Evolutionary conservation across 176 grass and related monocot species (phyloP).

Genomic region (Dactylis glomerata): DNA sequence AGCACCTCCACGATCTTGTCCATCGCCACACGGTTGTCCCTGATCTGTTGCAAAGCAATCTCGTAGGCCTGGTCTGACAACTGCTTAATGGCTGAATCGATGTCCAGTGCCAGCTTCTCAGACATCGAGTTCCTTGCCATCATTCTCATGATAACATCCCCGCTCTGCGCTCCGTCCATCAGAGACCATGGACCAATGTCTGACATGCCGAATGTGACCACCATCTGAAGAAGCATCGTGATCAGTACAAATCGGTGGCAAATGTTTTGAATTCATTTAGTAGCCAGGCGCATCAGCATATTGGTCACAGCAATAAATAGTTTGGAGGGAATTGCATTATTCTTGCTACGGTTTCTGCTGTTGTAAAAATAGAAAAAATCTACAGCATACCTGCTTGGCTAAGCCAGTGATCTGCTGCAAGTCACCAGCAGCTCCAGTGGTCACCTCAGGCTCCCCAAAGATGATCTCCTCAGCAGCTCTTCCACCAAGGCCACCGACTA

Average conservation of each 20-base stretch:
- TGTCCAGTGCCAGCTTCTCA: conserved; percentile 90
- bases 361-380: background rate
- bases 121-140: conserved; percentile 99
- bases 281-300: background rate
- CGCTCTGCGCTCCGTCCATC: conserved; percentile 78
- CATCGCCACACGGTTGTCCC: conserved; percentile 83
- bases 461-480: conserved; percentile 92
- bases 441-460: conserved; percentile 98
- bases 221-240: conserved; percentile 63
- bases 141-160: conserved; percentile 93
- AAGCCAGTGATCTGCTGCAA: conserved; percentile 97
- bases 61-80: conserved; percentile 82
- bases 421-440: conserved; percentile 96
- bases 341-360: background rate
- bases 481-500: conserved; percentile 93
- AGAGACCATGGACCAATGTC: conserved; percentile 96
- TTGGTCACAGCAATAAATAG: background rate
- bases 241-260: conserved; percentile 4
- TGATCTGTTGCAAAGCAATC: conserved; percentile 64
- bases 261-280: background rate
- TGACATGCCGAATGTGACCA: conserved; percentile 91
- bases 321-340: background rate
- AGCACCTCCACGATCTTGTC: conserved; percentile 97
- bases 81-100: conserved; percentile 73
- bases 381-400: conserved; percentile 76